A percentile compares a stretch with the other conserved stretches of the same genome.
phyloP scores from a whole-genome alignment of 2,329 filamentous ascomycete species.

The Fusarium pininemorale region DNA sequence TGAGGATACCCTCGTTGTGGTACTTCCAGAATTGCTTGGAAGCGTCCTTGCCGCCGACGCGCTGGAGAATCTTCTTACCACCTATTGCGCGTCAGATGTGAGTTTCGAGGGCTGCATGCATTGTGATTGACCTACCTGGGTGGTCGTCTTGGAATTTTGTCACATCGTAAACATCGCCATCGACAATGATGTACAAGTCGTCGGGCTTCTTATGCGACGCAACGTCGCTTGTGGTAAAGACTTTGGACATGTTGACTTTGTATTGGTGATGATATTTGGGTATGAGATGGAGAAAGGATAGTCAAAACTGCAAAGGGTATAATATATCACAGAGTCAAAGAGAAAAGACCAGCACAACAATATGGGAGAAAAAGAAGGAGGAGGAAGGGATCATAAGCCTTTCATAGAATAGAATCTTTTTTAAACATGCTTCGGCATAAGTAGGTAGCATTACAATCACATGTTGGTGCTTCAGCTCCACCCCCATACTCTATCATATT shows the following conservation, averaged over 20 bases:
- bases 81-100: conserved; percentile 49
- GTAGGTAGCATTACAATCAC: conserved; percentile 33
- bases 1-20: conserved; percentile 87
- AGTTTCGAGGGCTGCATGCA: neutral
- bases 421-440: conserved; percentile 40
- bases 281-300: conserved; percentile 1
- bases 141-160: conserved; percentile 89
- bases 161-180: conserved; percentile 95
- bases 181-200: conserved; percentile 88
- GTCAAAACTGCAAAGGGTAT: neutral
- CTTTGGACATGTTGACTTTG: conserved; percentile 79
- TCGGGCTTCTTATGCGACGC: conserved; percentile 89
- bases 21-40: conserved; percentile 77
- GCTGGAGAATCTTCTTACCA: conserved; percentile 71
- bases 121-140: conserved; percentile 66
- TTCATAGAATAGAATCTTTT: conserved; percentile 16
- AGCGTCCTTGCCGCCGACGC: conserved; percentile 72
- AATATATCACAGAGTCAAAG: conserved; percentile 1
- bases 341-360: neutral
- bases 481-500: conserved; percentile 15
- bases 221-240: conserved; percentile 85
- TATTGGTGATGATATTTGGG: neutral
- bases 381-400: neutral
- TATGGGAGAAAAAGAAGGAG: neutral
- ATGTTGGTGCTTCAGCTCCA: conserved; percentile 31